phyloP scores from a whole-genome alignment of 108 stramenopile species.

The Pseudonitzschia multiseries region DNA sequence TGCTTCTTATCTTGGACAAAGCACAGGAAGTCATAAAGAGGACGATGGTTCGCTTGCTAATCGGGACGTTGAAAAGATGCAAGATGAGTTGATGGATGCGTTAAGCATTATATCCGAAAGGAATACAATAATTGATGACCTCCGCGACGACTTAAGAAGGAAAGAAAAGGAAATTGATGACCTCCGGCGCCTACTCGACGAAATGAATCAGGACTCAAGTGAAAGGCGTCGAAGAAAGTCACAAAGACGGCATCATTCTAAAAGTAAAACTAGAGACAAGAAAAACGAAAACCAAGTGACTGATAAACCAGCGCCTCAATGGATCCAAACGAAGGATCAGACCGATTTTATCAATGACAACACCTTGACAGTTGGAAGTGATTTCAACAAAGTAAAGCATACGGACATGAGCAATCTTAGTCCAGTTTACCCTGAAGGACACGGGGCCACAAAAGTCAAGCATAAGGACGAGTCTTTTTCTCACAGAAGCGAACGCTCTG shows the following conservation, averaged over 20 bases:
- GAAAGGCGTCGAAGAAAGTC: neutral
- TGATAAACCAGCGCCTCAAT: neutral
- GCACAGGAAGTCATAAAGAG: neutral
- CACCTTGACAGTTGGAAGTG: neutral
- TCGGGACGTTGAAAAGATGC: neutral
- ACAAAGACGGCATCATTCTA: neutral
- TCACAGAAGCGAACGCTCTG: neutral
- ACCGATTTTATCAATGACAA: neutral
- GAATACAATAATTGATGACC: neutral
- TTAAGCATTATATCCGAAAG: slow-evolving; percentile 1
- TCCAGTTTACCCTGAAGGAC: neutral
- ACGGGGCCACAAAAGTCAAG: neutral
- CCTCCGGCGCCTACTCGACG: neutral
- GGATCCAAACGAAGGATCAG: neutral
- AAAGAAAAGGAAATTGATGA: neutral
- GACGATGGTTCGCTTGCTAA: neutral
- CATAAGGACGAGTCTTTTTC: neutral
- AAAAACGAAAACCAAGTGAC: neutral
- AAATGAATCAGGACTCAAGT: slow-evolving; percentile 1
- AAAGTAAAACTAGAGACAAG: neutral
- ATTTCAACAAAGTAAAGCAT: neutral
- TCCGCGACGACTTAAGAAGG: neutral
- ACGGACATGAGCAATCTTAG: neutral
- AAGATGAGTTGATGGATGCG: slow-evolving; percentile 1
- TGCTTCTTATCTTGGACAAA: neutral